Evolutionary conservation across 1,284 basidiomycete genomes (phyloP).

Genomic region (Coniferiporia weirii): DNA sequence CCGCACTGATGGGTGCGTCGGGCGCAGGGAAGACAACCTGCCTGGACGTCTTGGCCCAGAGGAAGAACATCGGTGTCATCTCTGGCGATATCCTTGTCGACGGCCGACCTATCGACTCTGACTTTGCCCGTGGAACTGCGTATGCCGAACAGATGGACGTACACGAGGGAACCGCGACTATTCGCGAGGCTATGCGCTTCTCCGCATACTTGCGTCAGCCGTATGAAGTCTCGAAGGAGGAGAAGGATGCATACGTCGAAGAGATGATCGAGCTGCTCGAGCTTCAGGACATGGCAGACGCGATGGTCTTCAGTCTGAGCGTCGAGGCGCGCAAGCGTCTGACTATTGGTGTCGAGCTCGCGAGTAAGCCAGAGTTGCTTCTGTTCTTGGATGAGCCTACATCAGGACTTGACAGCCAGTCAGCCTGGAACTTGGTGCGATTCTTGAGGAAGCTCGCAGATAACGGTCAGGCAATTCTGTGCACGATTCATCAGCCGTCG

Average conservation of each 20-base stretch:
- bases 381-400: conserved; percentile 43
- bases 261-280: conserved; percentile 71
- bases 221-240: conserved; percentile 58
- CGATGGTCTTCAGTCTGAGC: conserved; percentile 54
- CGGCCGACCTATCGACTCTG: conserved; percentile 65
- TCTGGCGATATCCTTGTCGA: conserved; percentile 75
- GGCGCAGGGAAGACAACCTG: conserved; percentile 82
- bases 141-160: conserved; percentile 88
- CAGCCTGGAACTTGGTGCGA: conserved; percentile 80
- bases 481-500: conserved; percentile 75
- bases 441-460: conserved; percentile 82
- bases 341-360: conserved; percentile 87
- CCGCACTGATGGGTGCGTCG: conserved; percentile 74
- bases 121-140: conserved; percentile 77
- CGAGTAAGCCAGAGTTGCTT: conserved; percentile 77
- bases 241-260: conserved; percentile 81
- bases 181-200: conserved; percentile 88
- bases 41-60: conserved; percentile 83
- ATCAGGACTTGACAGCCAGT: conserved; percentile 75
- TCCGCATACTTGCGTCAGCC: conserved; percentile 90
- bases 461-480: conserved; percentile 34
- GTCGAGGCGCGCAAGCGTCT: conserved; percentile 83
- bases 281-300: conserved; percentile 59
- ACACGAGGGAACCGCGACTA: conserved; percentile 81
- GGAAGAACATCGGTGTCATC: conserved; percentile 84